Percentiles rank a stretch among this genome's conserved stretches.
Evolutionary conservation across 805 yeast genomes (phyloP).

Genomic region (Hanseniaspora clermontiae): DNA sequence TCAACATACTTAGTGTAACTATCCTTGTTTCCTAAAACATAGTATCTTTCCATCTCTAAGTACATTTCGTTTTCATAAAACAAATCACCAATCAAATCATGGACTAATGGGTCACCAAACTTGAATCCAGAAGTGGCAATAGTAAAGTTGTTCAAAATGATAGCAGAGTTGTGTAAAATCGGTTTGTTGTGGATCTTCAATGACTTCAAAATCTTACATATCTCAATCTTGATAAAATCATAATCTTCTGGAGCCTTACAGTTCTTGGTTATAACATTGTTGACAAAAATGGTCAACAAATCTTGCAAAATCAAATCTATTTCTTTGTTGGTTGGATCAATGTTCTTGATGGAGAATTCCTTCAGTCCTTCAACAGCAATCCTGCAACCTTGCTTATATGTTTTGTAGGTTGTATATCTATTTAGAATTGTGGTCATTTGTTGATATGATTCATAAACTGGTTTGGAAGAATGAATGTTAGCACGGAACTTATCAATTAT

Average conservation of each 20-base stretch:
- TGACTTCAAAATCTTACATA: slow-evolving; percentile 11
- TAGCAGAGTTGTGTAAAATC: slow-evolving; percentile 3
- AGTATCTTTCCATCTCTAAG: slow-evolving; percentile 60
- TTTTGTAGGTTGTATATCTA: slow-evolving; percentile 58
- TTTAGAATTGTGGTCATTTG: slow-evolving; percentile 82
- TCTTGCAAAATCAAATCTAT: slow-evolving; percentile 13
- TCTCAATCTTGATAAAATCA: slow-evolving; percentile 35
- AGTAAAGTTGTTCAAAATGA: slow-evolving; percentile 10
- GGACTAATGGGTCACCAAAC: slow-evolving; percentile 65
- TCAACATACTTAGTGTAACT: slow-evolving; percentile 38
- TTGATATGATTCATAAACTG: slow-evolving; percentile 82
- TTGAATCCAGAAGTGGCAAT: slow-evolving; percentile 20
- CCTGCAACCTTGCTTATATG: slow-evolving; percentile 29
- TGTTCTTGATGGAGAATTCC: slow-evolving; percentile 11
- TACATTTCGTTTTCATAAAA: slow-evolving; percentile 40
- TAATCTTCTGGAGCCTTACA: slow-evolving; percentile 59
- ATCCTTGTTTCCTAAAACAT: slow-evolving; percentile 53
- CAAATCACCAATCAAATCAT: slow-evolving; percentile 60
- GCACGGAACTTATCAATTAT: slow-evolving; percentile 10
- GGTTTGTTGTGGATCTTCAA: slow-evolving; percentile 5
- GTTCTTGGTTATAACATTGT: slow-evolving; percentile 9
- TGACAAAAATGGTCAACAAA: slow-evolving; percentile 7
- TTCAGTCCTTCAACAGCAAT: slow-evolving; percentile 12
- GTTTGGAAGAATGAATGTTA: slow-evolving; percentile 22
- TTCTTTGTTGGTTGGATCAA: slow-evolving; percentile 9